Percentiles rank a stretch among this genome's conserved stretches.
Conservation (phyloP, 805 yeast genomes). For the Lachancea quebecensis region DNA sequence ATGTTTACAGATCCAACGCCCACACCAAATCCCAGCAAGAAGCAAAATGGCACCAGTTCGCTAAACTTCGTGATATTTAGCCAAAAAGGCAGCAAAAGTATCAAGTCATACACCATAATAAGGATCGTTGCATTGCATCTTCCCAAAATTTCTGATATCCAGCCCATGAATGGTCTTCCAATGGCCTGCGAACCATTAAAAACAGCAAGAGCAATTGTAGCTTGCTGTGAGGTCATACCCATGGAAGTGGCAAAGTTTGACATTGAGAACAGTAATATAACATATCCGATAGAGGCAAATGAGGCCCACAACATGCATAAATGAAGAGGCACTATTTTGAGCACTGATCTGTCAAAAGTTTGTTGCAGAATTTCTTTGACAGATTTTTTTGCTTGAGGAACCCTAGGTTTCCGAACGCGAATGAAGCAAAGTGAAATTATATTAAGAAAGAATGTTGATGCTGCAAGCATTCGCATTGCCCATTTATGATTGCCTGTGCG, state of each 20-base stretch:
- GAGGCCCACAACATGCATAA: constrained; percentile 35
- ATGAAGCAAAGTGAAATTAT: constrained; percentile 37
- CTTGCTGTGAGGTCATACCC: constrained; percentile 41
- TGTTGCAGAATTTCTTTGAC: constrained; percentile 26
- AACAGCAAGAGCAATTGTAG: constrained; percentile 40
- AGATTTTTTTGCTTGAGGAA: constrained; percentile 20
- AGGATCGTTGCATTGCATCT: constrained; percentile 39
- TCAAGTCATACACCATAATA: constrained; percentile 24
- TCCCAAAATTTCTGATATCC: constrained; percentile 39
- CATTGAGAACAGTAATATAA: constrained; percentile 39
- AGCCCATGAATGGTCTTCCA: constrained; percentile 46
- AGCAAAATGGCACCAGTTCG: constrained; percentile 30
- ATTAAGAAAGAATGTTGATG: constrained; percentile 34
- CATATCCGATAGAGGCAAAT: constrained; percentile 35
- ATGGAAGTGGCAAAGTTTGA: constrained; percentile 40
- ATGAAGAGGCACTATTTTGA: constrained; percentile 28
- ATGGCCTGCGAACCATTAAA: constrained; percentile 41
- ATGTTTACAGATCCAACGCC: constrained; percentile 33
- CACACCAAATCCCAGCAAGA: constrained; percentile 33
- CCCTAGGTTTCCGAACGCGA: constrained; percentile 38
- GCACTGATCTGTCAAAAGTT: constrained; percentile 32
- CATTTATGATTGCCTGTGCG: constrained; percentile 38
- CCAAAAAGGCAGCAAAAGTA: constrained; percentile 37
- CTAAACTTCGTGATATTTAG: constrained; percentile 33
- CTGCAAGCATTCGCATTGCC: constrained; percentile 42